A percentile compares a stretch with the other conserved stretches of the same genome.
Conservation (phyloP, 2,329 filamentous ascomycete species). For the Microdochium paspali region DNA sequence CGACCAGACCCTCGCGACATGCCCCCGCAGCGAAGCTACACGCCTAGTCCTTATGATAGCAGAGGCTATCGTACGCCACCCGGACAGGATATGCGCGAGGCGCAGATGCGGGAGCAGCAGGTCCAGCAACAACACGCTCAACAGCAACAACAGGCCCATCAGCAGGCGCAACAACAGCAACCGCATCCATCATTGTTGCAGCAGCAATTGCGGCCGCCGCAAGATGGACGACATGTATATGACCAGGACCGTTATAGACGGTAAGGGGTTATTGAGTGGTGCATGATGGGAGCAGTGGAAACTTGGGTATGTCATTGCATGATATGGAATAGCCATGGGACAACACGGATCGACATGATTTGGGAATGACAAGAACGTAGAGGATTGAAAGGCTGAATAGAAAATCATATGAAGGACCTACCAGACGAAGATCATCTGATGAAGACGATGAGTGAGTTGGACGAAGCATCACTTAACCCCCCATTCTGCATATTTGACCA, state of each 20-base stretch:
- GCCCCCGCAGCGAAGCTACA: not conserved
- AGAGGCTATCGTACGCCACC: slow-evolving; percentile 11
- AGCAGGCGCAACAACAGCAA: slow-evolving; percentile 27
- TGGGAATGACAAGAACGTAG: no score
- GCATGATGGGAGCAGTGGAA: no score
- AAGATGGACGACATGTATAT: not conserved
- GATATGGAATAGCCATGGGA: no score
- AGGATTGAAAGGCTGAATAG: no score
- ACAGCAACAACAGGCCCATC: slow-evolving; percentile 19
- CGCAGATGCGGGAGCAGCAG: slow-evolving; percentile 13
- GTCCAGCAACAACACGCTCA: slow-evolving; percentile 14
- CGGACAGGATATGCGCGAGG: slow-evolving; percentile 17
- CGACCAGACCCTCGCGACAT: slow-evolving; percentile 17
- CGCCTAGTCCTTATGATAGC: not conserved
- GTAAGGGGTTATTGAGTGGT: not conserved
- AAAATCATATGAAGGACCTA: no score
- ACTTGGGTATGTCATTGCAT: no score
- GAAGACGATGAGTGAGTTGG: no score
- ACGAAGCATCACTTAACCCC: no score
- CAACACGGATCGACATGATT: no score
- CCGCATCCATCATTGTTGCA: slow-evolving; percentile 22
- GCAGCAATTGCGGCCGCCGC: slow-evolving; percentile 17
- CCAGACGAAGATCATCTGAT: no score
- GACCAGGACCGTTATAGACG: not conserved
- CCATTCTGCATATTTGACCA: no score